Percentiles rank a stretch among this genome's conserved stretches.
Evolutionary conservation across 2,329 filamentous ascomycete genomes (phyloP).

Genomic region (Phaeophleospora eucalypticola): DNA sequence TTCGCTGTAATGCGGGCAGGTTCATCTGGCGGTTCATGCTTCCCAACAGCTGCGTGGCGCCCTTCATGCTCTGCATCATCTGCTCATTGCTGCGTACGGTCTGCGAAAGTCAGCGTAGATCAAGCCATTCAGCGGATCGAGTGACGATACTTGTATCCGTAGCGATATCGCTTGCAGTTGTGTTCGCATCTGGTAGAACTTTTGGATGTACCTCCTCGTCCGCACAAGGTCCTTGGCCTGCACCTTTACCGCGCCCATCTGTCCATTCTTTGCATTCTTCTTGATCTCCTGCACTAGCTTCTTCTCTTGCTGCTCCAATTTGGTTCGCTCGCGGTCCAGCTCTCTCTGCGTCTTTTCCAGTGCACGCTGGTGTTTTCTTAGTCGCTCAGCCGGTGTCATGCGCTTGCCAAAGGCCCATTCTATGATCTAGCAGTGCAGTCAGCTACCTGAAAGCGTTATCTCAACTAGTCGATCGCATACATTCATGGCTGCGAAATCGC

Average conservation of each 20-base stretch:
- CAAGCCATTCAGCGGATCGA: neutral
- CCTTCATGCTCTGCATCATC: conserved; percentile 99
- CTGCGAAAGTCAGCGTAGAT: conserved; percentile 42
- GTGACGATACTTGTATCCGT: conserved; percentile 72
- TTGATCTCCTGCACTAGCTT: conserved; percentile 94
- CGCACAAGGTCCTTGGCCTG: conserved; percentile 95
- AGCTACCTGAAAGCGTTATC: neutral
- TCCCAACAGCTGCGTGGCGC: conserved; percentile 83
- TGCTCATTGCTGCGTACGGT: conserved; percentile 98
- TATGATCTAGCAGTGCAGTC: conserved; percentile 61
- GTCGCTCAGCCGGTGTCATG: conserved; percentile 90
- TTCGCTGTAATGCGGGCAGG: conserved; percentile 86
- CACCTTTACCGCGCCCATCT: conserved; percentile 98
- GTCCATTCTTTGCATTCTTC: conserved; percentile 94
- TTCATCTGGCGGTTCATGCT: conserved; percentile 99
- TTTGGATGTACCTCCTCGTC: conserved; percentile 92
- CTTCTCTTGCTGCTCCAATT: conserved; percentile 98
- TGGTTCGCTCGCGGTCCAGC: conserved; percentile 88
- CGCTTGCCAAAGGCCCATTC: conserved; percentile 99
- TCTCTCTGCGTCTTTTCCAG: conserved; percentile 97
- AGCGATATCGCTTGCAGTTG: conserved; percentile 94
- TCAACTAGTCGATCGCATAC: conserved; percentile 36
- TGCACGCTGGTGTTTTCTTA: conserved; percentile 91
- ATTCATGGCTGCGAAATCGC: conserved; percentile 51
- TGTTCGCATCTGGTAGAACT: conserved; percentile 97